A percentile compares a stretch with the other conserved stretches of the same genome.
These are phyloP conservation scores for Nymphaea colorata DNA, from an alignment of 164 flowering plant species.

Conservation along the genomic window DNA sequence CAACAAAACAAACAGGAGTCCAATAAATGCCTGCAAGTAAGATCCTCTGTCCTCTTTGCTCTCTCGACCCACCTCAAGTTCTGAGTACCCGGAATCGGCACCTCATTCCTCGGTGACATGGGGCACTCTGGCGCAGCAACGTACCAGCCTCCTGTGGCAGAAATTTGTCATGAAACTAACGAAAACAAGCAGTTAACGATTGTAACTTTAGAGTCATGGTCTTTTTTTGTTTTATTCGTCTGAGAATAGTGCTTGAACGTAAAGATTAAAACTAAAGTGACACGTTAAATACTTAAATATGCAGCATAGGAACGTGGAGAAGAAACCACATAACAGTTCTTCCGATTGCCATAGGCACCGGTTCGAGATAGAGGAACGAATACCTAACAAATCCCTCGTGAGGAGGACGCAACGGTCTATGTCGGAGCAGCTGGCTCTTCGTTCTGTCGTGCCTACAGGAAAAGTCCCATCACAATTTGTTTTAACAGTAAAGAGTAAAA, in stretches of 20 bases:
- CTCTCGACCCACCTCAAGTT: conserved; percentile 23
- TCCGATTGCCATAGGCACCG: no score
- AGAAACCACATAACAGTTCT: no score
- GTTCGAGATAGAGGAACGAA: no score
- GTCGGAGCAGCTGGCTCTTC: conserved; percentile 60
- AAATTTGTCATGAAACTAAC: neutral
- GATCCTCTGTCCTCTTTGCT: neutral
- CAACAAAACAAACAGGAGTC: neutral
- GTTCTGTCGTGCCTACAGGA: conserved; percentile 7
- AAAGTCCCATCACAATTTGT: conserved; percentile 1
- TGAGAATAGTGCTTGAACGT: neutral
- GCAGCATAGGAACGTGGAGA: no score
- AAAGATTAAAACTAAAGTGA: no score
- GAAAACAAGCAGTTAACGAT: neutral
- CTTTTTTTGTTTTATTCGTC: neutral
- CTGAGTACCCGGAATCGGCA: conserved; percentile 11
- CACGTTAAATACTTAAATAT: no score
- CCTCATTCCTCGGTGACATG: conserved; percentile 16
- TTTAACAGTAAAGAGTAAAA: neutral
- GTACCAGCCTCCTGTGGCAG: conserved; percentile 18
- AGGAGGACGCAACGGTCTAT: conserved; percentile 25
- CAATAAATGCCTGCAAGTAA: neutral
- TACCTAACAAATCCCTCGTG: conserved; percentile 37
- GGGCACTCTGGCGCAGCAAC: conserved; percentile 18
- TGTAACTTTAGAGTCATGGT: no score